Evolutionary conservation across 495 filamentous ascomycete genomes (phyloP).

Genomic region (Penicillium coffeae): DNA sequence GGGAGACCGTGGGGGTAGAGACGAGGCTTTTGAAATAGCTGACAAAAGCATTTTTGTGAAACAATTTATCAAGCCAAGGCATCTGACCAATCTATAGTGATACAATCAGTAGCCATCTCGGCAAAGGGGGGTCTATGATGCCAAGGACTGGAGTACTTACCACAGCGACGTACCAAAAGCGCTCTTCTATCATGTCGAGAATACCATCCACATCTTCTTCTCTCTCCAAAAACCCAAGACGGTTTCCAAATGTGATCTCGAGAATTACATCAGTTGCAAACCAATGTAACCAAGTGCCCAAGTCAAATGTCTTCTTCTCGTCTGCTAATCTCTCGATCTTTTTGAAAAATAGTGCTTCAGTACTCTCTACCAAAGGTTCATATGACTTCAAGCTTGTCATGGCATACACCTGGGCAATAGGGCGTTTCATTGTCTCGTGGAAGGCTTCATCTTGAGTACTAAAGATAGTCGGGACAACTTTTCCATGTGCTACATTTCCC

Average conservation of each 20-base stretch:
- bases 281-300: constrained; percentile 36
- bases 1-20: neutral
- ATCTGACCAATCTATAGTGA: neutral
- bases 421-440: constrained; percentile 6
- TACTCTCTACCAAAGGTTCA: constrained; percentile 7
- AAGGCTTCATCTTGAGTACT: constrained; percentile 4
- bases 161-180: constrained; percentile 12
- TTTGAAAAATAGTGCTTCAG: neutral
- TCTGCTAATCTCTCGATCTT: constrained; percentile 1
- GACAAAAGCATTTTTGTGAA: constrained; percentile 15
- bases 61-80: neutral
- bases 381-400: constrained; percentile 6
- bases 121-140: no score
- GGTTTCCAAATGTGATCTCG: constrained; percentile 30
- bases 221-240: constrained; percentile 33
- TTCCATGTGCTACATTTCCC: constrained; percentile 7
- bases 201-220: constrained; percentile 30
- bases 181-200: constrained; percentile 15
- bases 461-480: constrained; percentile 8
- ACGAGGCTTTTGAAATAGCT: neutral
- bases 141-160: no score
- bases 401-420: constrained; percentile 9
- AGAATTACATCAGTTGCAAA: constrained; percentile 42
- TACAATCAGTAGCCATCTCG: constrained; percentile 3
- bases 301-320: constrained; percentile 6